Evolutionary conservation across 176 grass and related monocot species (phyloP), one percentile per base, ranked within the genome.

Genomic region (Oryza rufipogon): DNA sequence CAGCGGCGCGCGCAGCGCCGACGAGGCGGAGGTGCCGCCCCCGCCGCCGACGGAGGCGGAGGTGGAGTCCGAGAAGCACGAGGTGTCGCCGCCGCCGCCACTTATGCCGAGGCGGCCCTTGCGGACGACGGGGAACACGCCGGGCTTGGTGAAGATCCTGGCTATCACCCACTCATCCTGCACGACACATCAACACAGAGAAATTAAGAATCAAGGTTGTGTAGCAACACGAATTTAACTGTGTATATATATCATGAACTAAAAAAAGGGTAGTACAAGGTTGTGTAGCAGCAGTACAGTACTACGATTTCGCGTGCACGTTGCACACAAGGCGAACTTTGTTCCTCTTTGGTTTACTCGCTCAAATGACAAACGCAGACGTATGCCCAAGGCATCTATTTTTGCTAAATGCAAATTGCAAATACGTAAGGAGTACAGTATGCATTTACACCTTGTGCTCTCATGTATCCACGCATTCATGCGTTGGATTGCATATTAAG

Each of bases 141-240:
- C 86, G 25, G 83, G 85, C 79, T 99, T 99, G 74, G 91, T 89
- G 83, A 99, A 96, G 64, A 99, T 84, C 77, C 90, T 80, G 0
- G 91, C 87, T 36, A 99, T 88, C 48, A 99, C 96, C 96, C 96
- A 99, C 87, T 99, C 96, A 7, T 99, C 96, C 96, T 99, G 79
- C 0, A 74, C 11, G 2, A 38, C 0, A 28, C 12, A 47, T 3
- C 16, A 46, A 64, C 5, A 12, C 56, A 4, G 39, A 13, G 3
- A 23, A 52, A 52, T 3, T 4, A 34, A 34, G 49, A 52, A 58
- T 58, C 25, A 25, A 25, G 25, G 25, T 25, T 25, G 25, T 25
- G 25, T 25, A 25, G 25, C 52, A 56, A 56, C 51, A 14, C 13
- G 14, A 51, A 16, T 16, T 51, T 51, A 51, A 51, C 48, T 16